Percentiles rank a stretch among this genome's conserved stretches.
Conservation (phyloP, 441 rosid genomes). For the Dalechampia spathulata region DNA sequence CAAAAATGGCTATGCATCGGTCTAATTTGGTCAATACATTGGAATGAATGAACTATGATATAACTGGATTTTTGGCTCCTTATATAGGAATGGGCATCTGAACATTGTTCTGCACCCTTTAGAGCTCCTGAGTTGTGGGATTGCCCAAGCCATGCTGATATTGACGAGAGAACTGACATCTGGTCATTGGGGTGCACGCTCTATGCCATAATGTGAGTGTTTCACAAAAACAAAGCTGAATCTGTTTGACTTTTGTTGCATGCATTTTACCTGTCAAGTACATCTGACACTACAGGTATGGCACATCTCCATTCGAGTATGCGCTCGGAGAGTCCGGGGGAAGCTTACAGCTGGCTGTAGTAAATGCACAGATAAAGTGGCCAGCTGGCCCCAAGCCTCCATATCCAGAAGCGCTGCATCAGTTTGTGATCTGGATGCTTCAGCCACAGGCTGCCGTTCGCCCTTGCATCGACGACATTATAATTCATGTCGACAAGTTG, state of each 20-base stretch:
- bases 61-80: constrained; percentile 17
- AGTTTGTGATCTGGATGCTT: constrained; percentile 95
- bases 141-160: constrained; percentile 88
- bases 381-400: constrained; percentile 82
- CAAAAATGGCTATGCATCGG: background rate
- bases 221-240: background rate
- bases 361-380: constrained; percentile 96
- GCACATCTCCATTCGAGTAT: constrained; percentile 92
- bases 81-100: constrained; percentile 89
- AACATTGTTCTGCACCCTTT: constrained; percentile 94
- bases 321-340: constrained; percentile 98
- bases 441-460: constrained; percentile 87
- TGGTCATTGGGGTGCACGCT: constrained; percentile 99
- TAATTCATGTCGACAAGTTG: constrained; percentile 90
- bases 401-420: constrained; percentile 86
- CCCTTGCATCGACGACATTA: constrained; percentile 73
- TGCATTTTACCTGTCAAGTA: background rate
- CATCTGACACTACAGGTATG: constrained; percentile 48
- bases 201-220: constrained; percentile 85
- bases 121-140: constrained; percentile 99
- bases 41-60: background rate
- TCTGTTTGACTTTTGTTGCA: background rate
- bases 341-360: constrained; percentile 84
- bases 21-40: background rate
- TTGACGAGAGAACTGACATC: constrained; percentile 96